Base-by-base conservation (phyloP, 441 rosid genomes). In the Populus hybrid region DNA sequence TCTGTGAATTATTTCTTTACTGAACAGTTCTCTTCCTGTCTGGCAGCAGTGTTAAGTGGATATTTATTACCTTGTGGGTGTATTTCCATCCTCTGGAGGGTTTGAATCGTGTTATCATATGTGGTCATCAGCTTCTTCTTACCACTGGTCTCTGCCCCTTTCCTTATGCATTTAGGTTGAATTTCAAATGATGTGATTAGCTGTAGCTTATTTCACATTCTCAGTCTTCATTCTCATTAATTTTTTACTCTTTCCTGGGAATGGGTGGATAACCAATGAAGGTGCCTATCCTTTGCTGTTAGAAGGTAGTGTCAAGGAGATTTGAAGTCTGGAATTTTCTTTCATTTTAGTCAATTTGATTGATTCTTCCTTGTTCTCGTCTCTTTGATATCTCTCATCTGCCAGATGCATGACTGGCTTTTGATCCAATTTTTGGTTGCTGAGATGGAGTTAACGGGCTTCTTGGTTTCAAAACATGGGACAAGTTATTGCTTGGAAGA, bases 221-320 rank as follows among this genome's bases (percentile, higher is more conserved):
- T 35, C 57, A 38, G 3, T 3, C 57, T 67, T 12, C 10, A 34
- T 61, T 63, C 64, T 36, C 34, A 5, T 70, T 36, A 24, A 38
- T 30, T 18, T 54, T 73, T 34, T 67, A 32, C n/a, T 32, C 35
- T 36, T 73, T 54, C 32, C 77, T 10, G 24, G 73, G 8, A 68
- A 20, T 20, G 28, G 74, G 70, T 8, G 20, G 61, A 50, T 34
- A 46, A 10, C 14, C 9, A 36, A 24, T 61, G 68, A 69, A 14
- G 23, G 8, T 46, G 24, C 8, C 0, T 23, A 6, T 40, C 61
- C 50, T 74, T 30, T 28, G 16, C 69, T 36, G 42, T 40, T 35
- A 28, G 72, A 72, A 71, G 73, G 23, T 78, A 23, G 67, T 30
- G 73, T n/a, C 59, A 23, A 12, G 40, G 80, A 59, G 65, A 28